Evolutionary conservation across 345 rosid species (phyloP).

Genomic region (Noccaea bulbosa): DNA sequence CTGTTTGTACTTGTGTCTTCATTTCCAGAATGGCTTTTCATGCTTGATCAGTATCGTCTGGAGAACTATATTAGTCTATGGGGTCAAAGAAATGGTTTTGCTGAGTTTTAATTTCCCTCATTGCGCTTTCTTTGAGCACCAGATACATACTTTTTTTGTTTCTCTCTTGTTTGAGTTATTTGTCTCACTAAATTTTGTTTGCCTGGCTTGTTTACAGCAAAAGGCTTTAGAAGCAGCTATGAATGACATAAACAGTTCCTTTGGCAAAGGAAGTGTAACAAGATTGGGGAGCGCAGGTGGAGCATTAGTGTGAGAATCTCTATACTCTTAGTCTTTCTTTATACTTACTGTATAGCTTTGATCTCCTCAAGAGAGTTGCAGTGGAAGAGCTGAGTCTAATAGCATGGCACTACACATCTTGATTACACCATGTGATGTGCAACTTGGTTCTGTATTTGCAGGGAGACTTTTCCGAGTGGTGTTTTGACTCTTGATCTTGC

Average conservation of each 20-base stretch:
- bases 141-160: not conserved
- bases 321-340: not conserved
- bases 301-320: conserved; percentile 77
- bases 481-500: conserved; percentile 92
- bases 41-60: not conserved
- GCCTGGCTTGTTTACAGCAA: conserved; percentile 58
- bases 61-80: not conserved
- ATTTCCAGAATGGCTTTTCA: not conserved
- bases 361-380: not conserved
- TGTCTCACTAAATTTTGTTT: not conserved
- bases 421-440: conserved; percentile 6
- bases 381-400: not conserved
- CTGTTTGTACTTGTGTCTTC: not conserved
- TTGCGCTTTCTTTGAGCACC: not conserved
- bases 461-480: conserved; percentile 96
- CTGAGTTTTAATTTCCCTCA: not conserved
- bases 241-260: conserved; percentile 86
- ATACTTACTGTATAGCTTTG: not conserved
- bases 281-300: conserved; percentile 97
- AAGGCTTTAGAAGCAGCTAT: conserved; percentile 94
- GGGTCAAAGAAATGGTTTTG: not conserved
- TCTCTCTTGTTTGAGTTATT: conserved; percentile 17
- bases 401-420: not conserved
- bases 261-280: conserved; percentile 95
- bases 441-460: conserved; percentile 42